A percentile compares a stretch with the other conserved stretches of the same genome.
Conservation (phyloP, 305 asterid genomes). For the Andrographis paniculata region DNA sequence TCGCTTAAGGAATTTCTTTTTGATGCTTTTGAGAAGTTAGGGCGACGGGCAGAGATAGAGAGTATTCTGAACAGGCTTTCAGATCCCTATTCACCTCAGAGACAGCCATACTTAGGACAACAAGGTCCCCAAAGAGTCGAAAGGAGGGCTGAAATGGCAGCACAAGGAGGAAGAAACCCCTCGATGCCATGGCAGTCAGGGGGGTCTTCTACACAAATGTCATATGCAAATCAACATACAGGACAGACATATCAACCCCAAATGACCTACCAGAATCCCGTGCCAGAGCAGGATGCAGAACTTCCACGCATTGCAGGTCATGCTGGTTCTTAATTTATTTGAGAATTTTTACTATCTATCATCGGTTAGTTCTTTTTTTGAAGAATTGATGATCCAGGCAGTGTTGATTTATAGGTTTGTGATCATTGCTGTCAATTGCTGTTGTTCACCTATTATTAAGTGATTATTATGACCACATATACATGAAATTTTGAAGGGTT, state of each 20-base stretch:
- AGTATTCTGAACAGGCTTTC: slow-evolving; percentile 34
- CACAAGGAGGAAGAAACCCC: slow-evolving; percentile 24
- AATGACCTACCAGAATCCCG: slow-evolving; percentile 20
- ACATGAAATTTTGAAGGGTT: too few species aligned
- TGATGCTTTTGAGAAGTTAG: slow-evolving; percentile 50
- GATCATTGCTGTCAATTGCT: too few species aligned
- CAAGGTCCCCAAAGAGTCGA: slow-evolving; percentile 17
- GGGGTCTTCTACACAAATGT: slow-evolving; percentile 15
- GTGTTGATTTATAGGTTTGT: too few species aligned
- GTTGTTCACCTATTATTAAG: too few species aligned
- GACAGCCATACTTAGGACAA: slow-evolving; percentile 17
- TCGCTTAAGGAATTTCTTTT: slow-evolving; percentile 45
- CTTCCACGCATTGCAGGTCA: slow-evolving; percentile 23
- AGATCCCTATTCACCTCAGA: slow-evolving; percentile 19
- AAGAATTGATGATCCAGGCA: too few species aligned
- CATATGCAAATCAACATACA: slow-evolving; percentile 17
- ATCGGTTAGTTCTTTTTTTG: too few species aligned
- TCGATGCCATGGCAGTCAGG: slow-evolving; percentile 31
- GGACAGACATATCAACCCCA: slow-evolving; percentile 20
- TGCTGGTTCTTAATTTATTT: slow-evolving; percentile 20
- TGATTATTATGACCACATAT: too few species aligned
- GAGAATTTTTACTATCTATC: too few species aligned
- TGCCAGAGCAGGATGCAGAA: slow-evolving; percentile 24
- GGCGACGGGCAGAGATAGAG: slow-evolving; percentile 47
- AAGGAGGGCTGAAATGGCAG: slow-evolving; percentile 22